phyloP scores from a whole-genome alignment of 2,329 filamentous ascomycete genomes.

The Ophiostoma ulmi region DNA sequence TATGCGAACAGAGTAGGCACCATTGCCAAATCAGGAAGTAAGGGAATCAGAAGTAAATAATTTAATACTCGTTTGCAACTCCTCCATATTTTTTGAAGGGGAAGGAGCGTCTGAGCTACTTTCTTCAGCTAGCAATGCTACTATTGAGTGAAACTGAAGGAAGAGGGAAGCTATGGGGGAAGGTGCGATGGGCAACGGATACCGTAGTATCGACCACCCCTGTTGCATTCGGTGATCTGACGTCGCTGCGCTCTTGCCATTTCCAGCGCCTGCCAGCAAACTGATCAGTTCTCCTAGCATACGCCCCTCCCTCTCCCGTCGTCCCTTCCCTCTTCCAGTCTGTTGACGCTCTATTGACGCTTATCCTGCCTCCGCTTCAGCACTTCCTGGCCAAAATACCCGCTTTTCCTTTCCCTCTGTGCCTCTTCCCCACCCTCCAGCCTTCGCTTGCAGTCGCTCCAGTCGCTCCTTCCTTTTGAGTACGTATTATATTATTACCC shows the following conservation, averaged over 20 bases:
- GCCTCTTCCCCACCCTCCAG: slow-evolving; percentile 1
- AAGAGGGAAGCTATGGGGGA: too few species aligned
- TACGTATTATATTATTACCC: not conserved
- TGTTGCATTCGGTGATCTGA: not conserved
- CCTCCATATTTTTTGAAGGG: not conserved
- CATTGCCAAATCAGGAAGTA: not conserved
- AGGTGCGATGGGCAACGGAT: too few species aligned
- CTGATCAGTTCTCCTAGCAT: not conserved
- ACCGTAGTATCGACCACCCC: not conserved
- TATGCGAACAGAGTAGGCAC: not conserved
- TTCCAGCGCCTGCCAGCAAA: not conserved
- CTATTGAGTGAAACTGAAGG: too few species aligned
- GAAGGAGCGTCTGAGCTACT: not conserved
- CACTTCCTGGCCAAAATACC: not conserved
- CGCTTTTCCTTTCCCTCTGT: not conserved
- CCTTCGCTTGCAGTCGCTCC: slow-evolving; percentile 8
- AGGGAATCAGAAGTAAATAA: not conserved
- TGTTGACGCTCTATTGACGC: not conserved
- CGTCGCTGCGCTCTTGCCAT: slow-evolving; percentile 9
- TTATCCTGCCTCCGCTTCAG: slow-evolving; percentile 3
- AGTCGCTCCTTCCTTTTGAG: not conserved
- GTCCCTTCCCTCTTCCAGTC: not conserved
- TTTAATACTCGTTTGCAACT: too few species aligned
- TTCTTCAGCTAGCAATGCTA: too few species aligned
- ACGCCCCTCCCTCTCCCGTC: not conserved